These are phyloP conservation scores for Huntiella omanensis DNA, from an alignment of 2,329 filamentous ascomycete species.

Conservation along the genomic window DNA sequence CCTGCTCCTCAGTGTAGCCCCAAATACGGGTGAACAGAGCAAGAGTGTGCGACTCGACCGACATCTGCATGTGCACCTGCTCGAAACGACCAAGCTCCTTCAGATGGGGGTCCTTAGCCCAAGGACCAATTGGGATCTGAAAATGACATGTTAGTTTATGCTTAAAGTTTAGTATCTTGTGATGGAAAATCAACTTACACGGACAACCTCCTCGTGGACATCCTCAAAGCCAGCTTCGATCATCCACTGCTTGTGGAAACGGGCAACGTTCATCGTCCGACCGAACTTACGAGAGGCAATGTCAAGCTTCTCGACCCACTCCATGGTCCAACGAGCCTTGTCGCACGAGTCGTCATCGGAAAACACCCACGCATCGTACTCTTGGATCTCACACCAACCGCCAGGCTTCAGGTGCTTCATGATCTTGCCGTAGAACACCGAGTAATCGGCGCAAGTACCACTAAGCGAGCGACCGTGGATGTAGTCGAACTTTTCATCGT, in stretches of 20 bases:
- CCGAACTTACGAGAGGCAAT: conserved; percentile 20
- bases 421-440: conserved; percentile 17
- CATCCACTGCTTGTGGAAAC: conserved; percentile 21
- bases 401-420: conserved; percentile 18
- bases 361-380: conserved; percentile 22
- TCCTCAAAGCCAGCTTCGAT: conserved; percentile 21
- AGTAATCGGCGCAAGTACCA: conserved; percentile 18
- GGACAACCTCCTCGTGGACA: conserved; percentile 17
- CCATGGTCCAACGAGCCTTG: conserved; percentile 21
- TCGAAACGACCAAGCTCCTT: conserved; percentile 22
- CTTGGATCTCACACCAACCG: conserved; percentile 22
- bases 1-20: conserved; percentile 23
- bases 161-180: neutral
- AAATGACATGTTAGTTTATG: neutral
- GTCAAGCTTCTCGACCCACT: conserved; percentile 22
- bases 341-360: conserved; percentile 22
- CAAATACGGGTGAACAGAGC: conserved; percentile 22
- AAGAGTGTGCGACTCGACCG: conserved; percentile 23
- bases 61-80: conserved; percentile 24
- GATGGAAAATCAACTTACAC: conserved; percentile 14
- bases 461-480: conserved; percentile 14
- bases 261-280: conserved; percentile 22
- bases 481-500: conserved; percentile 22
- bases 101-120: conserved; percentile 20
- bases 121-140: conserved; percentile 22